These are phyloP conservation scores for Candida coquimbonensis DNA, from an alignment of 805 yeast species.

Conservation along the genomic window DNA sequence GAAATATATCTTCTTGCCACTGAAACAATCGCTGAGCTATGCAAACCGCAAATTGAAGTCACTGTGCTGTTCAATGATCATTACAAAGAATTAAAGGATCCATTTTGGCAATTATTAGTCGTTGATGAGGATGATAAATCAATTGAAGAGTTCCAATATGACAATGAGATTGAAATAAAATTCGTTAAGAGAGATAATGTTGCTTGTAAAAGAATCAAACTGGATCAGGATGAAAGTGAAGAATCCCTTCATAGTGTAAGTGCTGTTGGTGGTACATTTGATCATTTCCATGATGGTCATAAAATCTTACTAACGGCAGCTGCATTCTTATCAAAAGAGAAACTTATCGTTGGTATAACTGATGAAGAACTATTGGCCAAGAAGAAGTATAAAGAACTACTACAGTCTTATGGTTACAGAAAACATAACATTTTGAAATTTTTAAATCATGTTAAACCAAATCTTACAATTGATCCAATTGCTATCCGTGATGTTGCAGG, in stretches of 20 bases:
- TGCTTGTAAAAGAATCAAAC: background rate
- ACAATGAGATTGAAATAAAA: conserved; percentile 7
- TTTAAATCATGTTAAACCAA: conserved; percentile 40
- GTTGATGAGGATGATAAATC: conserved; percentile 13
- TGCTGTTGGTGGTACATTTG: conserved; percentile 96
- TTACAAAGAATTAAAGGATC: conserved; percentile 12
- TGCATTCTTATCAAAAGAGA: conserved; percentile 46
- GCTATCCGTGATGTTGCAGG: conserved; percentile 86
- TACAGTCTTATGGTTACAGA: conserved; percentile 55
- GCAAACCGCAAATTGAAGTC: conserved; percentile 9
- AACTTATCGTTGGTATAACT: conserved; percentile 77
- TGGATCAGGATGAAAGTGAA: conserved; percentile 16
- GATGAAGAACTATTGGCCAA: conserved; percentile 65
- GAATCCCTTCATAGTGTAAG: conserved; percentile 26
- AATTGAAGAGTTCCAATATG: conserved; percentile 7
- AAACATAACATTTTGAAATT: conserved; percentile 41
- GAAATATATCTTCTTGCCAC: conserved; percentile 17
- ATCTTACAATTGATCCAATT: conserved; percentile 40
- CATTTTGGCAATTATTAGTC: conserved; percentile 16
- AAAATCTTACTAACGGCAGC: conserved; percentile 73
- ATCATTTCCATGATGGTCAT: conserved; percentile 94
- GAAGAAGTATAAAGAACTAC: conserved; percentile 60
- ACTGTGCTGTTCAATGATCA: conserved; percentile 21
- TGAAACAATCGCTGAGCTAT: conserved; percentile 5
- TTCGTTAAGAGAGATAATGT: conserved; percentile 7